Evolutionary conservation across 768 basidiomycete species (phyloP).

Genomic region (Lanmaoa pseudosensibilis): DNA sequence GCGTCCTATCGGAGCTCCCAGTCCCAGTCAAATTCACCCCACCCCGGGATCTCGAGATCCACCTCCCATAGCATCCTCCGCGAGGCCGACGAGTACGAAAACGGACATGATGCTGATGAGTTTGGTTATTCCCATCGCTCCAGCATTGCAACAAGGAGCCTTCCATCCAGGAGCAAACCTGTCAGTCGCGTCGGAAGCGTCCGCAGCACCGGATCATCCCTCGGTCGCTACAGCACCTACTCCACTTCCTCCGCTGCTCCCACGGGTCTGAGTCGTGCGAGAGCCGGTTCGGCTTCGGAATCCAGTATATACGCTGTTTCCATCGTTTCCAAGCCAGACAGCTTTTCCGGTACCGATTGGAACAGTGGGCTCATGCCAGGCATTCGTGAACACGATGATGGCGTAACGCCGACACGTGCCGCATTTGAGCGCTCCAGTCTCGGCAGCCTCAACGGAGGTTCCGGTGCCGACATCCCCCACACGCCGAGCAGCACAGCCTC

Average conservation of each 20-base stretch:
- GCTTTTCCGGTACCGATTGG: background rate
- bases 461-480: constrained; percentile 19
- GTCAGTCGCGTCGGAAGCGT: constrained; percentile 22
- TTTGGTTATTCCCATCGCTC: constrained; percentile 23
- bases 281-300: constrained; percentile 20
- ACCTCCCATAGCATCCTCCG: constrained; percentile 33
- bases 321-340: constrained; percentile 15
- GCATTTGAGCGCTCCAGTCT: constrained; percentile 28
- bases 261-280: constrained; percentile 4
- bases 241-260: constrained; percentile 19
- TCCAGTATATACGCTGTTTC: constrained; percentile 18
- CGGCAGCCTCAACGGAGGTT: constrained; percentile 23
- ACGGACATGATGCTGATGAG: constrained; percentile 16
- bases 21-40: constrained; percentile 12
- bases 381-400: constrained; percentile 32
- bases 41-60: constrained; percentile 28
- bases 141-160: constrained; percentile 17
- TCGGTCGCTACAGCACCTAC: constrained; percentile 24
- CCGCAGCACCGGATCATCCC: constrained; percentile 24
- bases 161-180: constrained; percentile 24
- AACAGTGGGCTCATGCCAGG: constrained; percentile 25
- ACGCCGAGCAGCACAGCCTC: constrained; percentile 35
- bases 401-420: constrained; percentile 30
- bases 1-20: constrained; percentile 18
- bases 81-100: constrained; percentile 27